Base-by-base conservation (phyloP, 2,329 filamentous ascomycete species). In the Xylaria sp. region DNA sequence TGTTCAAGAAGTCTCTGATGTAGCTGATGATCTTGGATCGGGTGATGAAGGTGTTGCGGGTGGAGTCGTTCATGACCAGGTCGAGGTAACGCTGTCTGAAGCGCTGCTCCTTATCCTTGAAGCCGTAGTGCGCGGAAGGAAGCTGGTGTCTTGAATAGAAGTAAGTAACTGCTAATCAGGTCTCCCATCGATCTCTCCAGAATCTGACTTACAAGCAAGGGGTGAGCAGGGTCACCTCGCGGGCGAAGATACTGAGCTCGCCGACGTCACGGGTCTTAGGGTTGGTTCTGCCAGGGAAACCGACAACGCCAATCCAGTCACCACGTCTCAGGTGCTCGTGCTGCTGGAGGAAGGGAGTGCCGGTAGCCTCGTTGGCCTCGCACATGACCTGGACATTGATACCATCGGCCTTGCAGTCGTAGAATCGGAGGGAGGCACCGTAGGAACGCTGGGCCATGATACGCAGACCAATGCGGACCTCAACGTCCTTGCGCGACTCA, bases 81-180 rank as follows among this genome's bases (percentile, higher is more conserved):
- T 99, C 94, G 55, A 99, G 85, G 75, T 96, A 96, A 61, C 93
- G 85, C 79, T 96, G 90, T 69, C 95, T 89, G 83, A 91, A 92
- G 62, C 94, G 86, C 76, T 92, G 89, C 77, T 99, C 94, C 72
- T 92, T 85, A 74, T 97, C 92, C 82, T 96, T 93, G 81, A 97
- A 92, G 63, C 93, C 93, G 73, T 91, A 97, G 77, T 93, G 88
- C 75, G 94, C 91, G 63, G 89, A 88, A 59, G 94, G 94, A 67
- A 95, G 83, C 79, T 91, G 88, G 76, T 96, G 92, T 7, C 57
- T 59, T 1, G 16, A 49, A 11, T 8, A 23, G 11, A 46, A 6
- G 47, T 55, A 16, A 59, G 52, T 39, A 5, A 30, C 47, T 16
- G 11, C 30, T 44, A 13, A 44, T 49, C 13, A 13, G 4, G 4